Evolutionary conservation across 192 early-diverging fungal genomes (phyloP), one percentile per base, ranked within the genome.

Genomic region (Backusella liffmaniae): DNA sequence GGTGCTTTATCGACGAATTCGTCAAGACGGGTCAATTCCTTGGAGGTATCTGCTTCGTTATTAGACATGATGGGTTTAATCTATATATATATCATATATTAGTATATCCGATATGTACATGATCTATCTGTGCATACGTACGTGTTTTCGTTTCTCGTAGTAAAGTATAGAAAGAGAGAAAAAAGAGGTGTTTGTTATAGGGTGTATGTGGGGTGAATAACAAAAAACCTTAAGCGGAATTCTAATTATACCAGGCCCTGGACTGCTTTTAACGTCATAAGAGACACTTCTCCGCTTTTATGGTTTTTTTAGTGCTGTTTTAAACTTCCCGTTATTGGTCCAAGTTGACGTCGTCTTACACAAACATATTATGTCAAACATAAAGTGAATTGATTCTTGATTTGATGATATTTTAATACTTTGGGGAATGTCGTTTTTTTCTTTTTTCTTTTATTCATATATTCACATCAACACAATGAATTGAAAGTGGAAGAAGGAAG

Each of bases 1-100:
- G 84, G 84, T 16, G 75, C 77, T 46, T 76, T 73, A 21, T 77
- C 42, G 3, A 85, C 82, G 44, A 85, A 85, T 9, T 75, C 5
- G 4, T 76, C 78, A 32, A 85, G 21, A 32, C 76, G 73, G 12
- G 73, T n/a, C 10, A 81, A 30, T 72, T 81, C 80, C 29, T 21
- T 70, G 62, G 23, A 34, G 15, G 34, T 23, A 36, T 32, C 41
- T 30, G 35, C 15, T 29, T 49, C 35, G 46, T 49, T 49, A 73
- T 56, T 41, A 30, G 67, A 70, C 66, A 67, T 67, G 35, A 18
- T 67, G 35, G 26, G 10, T 39, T 8, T 32, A 18, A 35, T 35
- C 34, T 67, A 35, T 29, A 35, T 67, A 67, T 29, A 67, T 29
- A 8, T 26, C 12, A 32, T 36, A 67, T 35, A 32, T 67, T 26